These are phyloP conservation scores for Lactuca sativa DNA, from an alignment of 129 eudicot genomes.

Conservation along the genomic window DNA sequence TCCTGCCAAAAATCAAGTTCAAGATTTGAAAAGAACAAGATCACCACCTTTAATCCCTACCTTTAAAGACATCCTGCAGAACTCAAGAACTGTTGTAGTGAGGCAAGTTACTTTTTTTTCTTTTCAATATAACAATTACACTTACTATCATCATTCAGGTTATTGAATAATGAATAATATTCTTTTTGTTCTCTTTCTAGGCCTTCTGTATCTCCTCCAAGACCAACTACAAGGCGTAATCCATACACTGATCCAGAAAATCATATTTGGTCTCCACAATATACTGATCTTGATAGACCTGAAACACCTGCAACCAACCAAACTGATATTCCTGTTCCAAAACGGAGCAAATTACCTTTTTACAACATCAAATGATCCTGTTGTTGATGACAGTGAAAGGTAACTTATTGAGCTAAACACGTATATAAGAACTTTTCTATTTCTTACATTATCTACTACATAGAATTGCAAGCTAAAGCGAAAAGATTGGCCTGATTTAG, in stretches of 20 bases:
- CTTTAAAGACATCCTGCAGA: slow-evolving; percentile 34
- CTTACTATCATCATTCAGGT: background rate
- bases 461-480: slow-evolving; percentile 91
- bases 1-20: slow-evolving; percentile 38
- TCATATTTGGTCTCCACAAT: slow-evolving; percentile 32
- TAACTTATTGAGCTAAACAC: slow-evolving; percentile 15
- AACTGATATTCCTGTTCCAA: slow-evolving; percentile 43
- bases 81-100: slow-evolving; percentile 27
- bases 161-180: background rate
- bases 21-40: slow-evolving; percentile 51
- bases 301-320: slow-evolving; percentile 40
- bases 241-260: slow-evolving; percentile 32
- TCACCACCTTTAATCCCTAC: slow-evolving; percentile 38
- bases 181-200: slow-evolving; percentile 11
- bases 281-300: slow-evolving; percentile 30
- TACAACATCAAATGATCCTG: slow-evolving; percentile 39
- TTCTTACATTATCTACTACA: slow-evolving; percentile 26
- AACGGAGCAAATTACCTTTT: slow-evolving; percentile 70
- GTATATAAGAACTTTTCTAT: background rate
- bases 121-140: background rate
- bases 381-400: slow-evolving; percentile 60
- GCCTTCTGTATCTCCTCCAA: slow-evolving; percentile 47
- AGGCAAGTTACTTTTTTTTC: slow-evolving; percentile 38
- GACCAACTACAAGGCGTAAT: too few species aligned
- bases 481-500: slow-evolving; percentile 84